These are phyloP conservation scores for Psidium guajava DNA, from an alignment of 345 rosid genomes.

Conservation along the genomic window DNA sequence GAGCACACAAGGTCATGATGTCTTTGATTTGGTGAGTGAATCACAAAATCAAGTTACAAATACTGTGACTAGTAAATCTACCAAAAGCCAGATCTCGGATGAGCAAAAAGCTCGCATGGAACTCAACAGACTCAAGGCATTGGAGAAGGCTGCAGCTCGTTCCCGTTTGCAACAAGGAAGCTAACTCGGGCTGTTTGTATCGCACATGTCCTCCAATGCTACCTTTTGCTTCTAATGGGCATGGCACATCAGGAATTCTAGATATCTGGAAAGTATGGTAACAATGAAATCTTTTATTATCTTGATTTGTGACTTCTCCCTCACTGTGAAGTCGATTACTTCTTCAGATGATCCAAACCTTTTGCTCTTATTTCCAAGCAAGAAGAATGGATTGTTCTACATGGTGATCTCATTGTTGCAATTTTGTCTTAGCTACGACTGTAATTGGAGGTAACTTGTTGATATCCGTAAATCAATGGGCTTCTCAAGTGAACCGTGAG, in stretches of 20 bases:
- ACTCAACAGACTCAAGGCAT: constrained; percentile 65
- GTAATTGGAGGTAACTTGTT: neutral
- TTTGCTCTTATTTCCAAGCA: neutral
- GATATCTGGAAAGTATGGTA: neutral
- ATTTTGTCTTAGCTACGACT: neutral
- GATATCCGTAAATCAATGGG: neutral
- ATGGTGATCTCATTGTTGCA: neutral
- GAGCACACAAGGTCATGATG: neutral
- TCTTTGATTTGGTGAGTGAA: neutral
- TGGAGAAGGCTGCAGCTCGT: constrained; percentile 47
- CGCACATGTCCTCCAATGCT: neutral
- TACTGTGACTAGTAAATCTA: constrained; percentile 3
- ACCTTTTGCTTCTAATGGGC: neutral
- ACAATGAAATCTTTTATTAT: neutral
- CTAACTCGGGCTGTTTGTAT: neutral
- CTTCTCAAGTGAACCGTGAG: neutral
- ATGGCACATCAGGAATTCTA: neutral
- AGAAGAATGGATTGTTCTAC: neutral
- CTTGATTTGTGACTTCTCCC: neutral
- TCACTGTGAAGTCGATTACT: neutral
- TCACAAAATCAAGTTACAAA: constrained; percentile 7
- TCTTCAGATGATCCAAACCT: neutral
- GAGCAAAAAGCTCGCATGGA: constrained; percentile 71
- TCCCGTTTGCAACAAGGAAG: constrained; percentile 1
- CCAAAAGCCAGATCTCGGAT: constrained; percentile 35